Base-by-base conservation (phyloP, 169 alveolate genomes). In the Eimeria acervulina region DNA sequence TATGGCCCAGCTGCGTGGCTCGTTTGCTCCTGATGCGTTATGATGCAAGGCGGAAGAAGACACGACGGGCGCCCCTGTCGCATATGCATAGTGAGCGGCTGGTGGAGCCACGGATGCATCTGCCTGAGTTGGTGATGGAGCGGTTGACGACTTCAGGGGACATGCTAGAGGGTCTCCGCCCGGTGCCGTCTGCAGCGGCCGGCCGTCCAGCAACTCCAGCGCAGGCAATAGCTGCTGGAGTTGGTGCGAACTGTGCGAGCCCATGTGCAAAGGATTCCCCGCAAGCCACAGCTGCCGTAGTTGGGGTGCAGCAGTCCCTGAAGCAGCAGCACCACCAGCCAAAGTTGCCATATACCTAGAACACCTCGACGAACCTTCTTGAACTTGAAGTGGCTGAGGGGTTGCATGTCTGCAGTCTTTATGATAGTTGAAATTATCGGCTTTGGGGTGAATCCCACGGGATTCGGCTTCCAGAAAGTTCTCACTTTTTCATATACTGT, bases 251-350 rank as follows among this genome's bases (percentile, higher is more conserved):
- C 81, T 87, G 83, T 87, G 70, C 28, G 93, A 19, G 10, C 93
- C 93, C 80, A 87, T 38, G 55, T 87, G 81, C 40, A 87, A 31
- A 42, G 93, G 93, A 36, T 87, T 87, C 40, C 93, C 93, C 17
- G 93, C 93, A n/a, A 87, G 93, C 93, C 93, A 87, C 59, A 87
- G 81, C 81, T 87, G 93, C 42, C 93, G 93, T 83, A 87, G 61
- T 28, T 61, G 93, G 15, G 93, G 93, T 36, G 93, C 93, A 61
- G 93, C 93, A 23, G 61, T 87, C 52, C 93, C 93, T 87, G 83
- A 61, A 87, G 28, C 36, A 84, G 52, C 0, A 61, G 55, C 33
- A 33, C 21, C 47, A 52, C 12, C 76, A n/a, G 68, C 47, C 81
- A 70, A 70, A 6, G 28, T 28, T 0, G 4, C 17, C 28, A 17